phyloP scores from a whole-genome alignment of 257 asterid genomes.

The Ballota nigra region DNA sequence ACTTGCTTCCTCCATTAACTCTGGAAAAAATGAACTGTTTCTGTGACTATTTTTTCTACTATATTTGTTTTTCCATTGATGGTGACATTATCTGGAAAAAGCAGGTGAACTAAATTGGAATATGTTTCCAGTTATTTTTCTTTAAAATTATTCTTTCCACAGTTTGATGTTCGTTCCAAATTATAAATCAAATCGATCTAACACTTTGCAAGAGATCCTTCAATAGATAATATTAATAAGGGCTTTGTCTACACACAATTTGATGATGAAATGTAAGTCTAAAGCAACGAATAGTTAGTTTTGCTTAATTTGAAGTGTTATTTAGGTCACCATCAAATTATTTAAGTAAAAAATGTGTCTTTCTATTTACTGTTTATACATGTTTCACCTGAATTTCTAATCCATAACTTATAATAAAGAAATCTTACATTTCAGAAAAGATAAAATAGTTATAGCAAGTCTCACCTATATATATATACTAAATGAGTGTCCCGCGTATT shows the following conservation, averaged over 20 bases:
- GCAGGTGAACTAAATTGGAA: background rate
- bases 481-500: no score
- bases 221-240: no score
- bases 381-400: no score
- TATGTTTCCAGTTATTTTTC: background rate
- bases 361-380: background rate
- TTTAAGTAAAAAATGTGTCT: background rate
- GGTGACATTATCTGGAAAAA: constrained; percentile 8
- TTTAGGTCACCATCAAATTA: background rate
- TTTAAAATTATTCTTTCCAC: background rate
- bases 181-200: no score
- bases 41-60: background rate
- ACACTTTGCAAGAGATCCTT: no score
- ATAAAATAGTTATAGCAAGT: background rate
- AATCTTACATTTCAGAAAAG: background rate
- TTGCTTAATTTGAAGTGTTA: background rate
- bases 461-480: no score
- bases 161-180: background rate
- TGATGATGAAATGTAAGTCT: background rate
- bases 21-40: constrained; percentile 30
- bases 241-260: background rate
- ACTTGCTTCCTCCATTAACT: constrained; percentile 41
- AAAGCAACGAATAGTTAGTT: background rate
- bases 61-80: background rate
- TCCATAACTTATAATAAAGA: background rate